These are phyloP conservation scores for Golubevia sp. DNA, from an alignment of 1,284 basidiomycete species.

Conservation along the genomic window DNA sequence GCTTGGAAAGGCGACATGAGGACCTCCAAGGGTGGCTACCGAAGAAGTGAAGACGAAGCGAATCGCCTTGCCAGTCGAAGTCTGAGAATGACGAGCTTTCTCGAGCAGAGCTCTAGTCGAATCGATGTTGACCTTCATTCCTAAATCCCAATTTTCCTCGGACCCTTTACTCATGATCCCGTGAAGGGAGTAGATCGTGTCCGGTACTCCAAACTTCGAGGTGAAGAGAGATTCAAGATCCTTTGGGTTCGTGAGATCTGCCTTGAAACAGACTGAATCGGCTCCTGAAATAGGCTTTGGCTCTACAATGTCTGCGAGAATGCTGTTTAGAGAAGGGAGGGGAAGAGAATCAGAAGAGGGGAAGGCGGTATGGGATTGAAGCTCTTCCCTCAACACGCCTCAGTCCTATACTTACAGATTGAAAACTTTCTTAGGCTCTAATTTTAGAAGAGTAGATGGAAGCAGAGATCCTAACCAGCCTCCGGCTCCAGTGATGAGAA, in stretches of 20 bases:
- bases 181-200: conserved; percentile 32
- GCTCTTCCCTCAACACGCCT: not conserved
- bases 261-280: conserved; percentile 12
- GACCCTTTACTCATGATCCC: conserved; percentile 36
- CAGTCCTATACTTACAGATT: conserved; percentile 16
- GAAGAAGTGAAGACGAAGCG: conserved; percentile 28
- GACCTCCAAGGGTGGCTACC: conserved; percentile 30
- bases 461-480: conserved; percentile 32
- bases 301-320: conserved; percentile 22
- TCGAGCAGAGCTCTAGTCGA: conserved; percentile 24
- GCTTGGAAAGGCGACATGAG: conserved; percentile 22
- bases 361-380: conserved; percentile 1
- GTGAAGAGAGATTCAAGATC: conserved; percentile 23
- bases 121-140: conserved; percentile 31
- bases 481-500: conserved; percentile 35
- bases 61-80: conserved; percentile 9
- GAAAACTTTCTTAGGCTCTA: conserved; percentile 15
- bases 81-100: conserved; percentile 14
- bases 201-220: conserved; percentile 18
- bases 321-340: too few relatives aligned
- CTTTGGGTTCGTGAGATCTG: conserved; percentile 20
- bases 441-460: conserved; percentile 17
- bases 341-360: too few relatives aligned
- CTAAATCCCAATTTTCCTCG: conserved; percentile 30
- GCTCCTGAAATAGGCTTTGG: conserved; percentile 16